Evolutionary conservation across 768 basidiomycete genomes (phyloP).

Genomic region (Phanerochaete carnosa): DNA sequence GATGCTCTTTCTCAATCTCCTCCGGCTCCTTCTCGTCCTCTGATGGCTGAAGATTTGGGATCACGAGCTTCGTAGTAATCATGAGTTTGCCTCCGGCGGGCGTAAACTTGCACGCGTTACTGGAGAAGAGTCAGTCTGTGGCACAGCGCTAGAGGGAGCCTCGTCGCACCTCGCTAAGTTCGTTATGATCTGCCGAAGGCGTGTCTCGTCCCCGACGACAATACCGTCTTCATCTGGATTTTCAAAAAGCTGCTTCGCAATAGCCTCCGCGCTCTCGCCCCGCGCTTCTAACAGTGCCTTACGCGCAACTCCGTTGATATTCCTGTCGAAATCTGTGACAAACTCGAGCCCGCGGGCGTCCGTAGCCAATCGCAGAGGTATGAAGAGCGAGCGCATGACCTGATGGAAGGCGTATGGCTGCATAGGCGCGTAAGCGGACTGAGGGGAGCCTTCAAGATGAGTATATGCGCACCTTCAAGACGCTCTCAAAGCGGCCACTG

Average conservation of each 20-base stretch:
- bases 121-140: slow-evolving; percentile 20
- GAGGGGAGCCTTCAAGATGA: no score
- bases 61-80: slow-evolving; percentile 62
- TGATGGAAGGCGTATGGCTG: slow-evolving; percentile 77
- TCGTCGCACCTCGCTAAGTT: slow-evolving; percentile 69
- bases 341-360: slow-evolving; percentile 66
- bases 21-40: neutral
- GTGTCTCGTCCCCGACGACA: slow-evolving; percentile 82
- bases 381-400: slow-evolving; percentile 70
- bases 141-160: neutral
- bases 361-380: slow-evolving; percentile 65
- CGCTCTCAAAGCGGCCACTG: slow-evolving; percentile 77
- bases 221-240: slow-evolving; percentile 56
- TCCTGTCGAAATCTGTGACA: slow-evolving; percentile 62
- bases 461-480: slow-evolving; percentile 31
- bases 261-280: slow-evolving; percentile 44
- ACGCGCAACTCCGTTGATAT: slow-evolving; percentile 65
- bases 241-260: slow-evolving; percentile 38
- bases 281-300: slow-evolving; percentile 56
- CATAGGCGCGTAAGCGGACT: neutral
- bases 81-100: slow-evolving; percentile 63
- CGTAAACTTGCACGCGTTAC: slow-evolving; percentile 82
- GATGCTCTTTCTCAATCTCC: neutral
- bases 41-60: slow-evolving; percentile 18
- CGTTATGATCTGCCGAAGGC: slow-evolving; percentile 76